Conservation (phyloP, 768 basidiomycete species). For the Asterophora lycoperdoides region DNA sequence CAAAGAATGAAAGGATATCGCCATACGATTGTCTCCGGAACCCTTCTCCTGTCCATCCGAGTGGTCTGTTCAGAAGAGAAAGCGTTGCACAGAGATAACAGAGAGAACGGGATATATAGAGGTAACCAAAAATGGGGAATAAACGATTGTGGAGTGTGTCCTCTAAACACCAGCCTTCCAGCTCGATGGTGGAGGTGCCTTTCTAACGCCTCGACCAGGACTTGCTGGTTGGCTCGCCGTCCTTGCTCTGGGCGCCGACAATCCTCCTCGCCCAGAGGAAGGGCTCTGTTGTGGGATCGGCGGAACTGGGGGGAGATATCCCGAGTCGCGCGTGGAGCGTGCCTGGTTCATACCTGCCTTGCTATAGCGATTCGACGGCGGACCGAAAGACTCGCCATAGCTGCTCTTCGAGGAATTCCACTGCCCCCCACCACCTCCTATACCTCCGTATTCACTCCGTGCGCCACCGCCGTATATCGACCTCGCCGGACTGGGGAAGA, state of each 20-base stretch:
- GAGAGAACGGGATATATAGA: slow-evolving; percentile 9
- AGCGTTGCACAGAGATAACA: slow-evolving; percentile 4
- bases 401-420: slow-evolving; percentile 59
- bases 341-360: slow-evolving; percentile 17
- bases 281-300: slow-evolving; percentile 28
- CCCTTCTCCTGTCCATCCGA: neutral
- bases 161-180: slow-evolving; percentile 44
- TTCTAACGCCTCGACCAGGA: slow-evolving; percentile 25
- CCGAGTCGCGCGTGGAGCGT: slow-evolving; percentile 29
- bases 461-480: slow-evolving; percentile 62
- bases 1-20: slow-evolving; percentile 2
- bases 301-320: slow-evolving; percentile 41
- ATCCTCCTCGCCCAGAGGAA: slow-evolving; percentile 11
- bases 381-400: slow-evolving; percentile 65
- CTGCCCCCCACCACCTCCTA: slow-evolving; percentile 36
- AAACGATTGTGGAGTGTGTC: slow-evolving; percentile 6
- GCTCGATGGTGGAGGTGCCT: slow-evolving; percentile 55
- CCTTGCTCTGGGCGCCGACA: slow-evolving; percentile 28
- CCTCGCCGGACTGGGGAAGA: slow-evolving; percentile 45
- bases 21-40: slow-evolving; percentile 15
- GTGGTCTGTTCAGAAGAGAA: slow-evolving; percentile 3
- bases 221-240: slow-evolving; percentile 45
- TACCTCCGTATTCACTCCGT: slow-evolving; percentile 58
- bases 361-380: slow-evolving; percentile 24
- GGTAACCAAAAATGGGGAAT: slow-evolving; percentile 7